Evolutionary conservation across 2,329 filamentous ascomycete species (phyloP).

Genomic region (Ceratocystiopsis brevicomis): DNA sequence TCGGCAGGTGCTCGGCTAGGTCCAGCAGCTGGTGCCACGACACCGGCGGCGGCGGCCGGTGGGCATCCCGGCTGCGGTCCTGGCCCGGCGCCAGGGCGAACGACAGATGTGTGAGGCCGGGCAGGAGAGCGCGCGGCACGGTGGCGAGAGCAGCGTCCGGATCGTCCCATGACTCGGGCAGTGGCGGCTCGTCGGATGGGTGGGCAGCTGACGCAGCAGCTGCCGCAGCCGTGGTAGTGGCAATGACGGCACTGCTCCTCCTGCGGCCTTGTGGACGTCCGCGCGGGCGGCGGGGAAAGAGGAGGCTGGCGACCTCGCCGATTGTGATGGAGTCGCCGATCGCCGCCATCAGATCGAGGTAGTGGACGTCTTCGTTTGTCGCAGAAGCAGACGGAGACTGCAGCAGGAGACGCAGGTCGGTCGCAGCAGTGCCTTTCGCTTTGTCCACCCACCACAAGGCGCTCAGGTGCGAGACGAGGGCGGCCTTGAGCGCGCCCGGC

Average conservation of each 20-base stretch:
- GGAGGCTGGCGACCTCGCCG: slow-evolving; percentile 30
- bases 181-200: slow-evolving; percentile 7
- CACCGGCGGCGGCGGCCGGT: slow-evolving; percentile 9
- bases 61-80: background rate
- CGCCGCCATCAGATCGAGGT: slow-evolving; percentile 35
- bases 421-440: slow-evolving; percentile 23
- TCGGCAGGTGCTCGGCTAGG: slow-evolving; percentile 31
- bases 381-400: slow-evolving; percentile 11
- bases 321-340: slow-evolving; percentile 31
- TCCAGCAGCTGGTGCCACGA: slow-evolving; percentile 41
- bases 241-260: background rate
- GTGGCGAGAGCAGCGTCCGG: slow-evolving; percentile 3
- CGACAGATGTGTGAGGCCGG: slow-evolving; percentile 41
- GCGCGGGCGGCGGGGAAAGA: slow-evolving; percentile 19
- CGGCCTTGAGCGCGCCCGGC: slow-evolving; percentile 31
- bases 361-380: slow-evolving; percentile 27
- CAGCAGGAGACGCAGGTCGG: slow-evolving; percentile 30
- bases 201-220: background rate
- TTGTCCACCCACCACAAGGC: slow-evolving; percentile 18
- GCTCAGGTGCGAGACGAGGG: slow-evolving; percentile 32
- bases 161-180: slow-evolving; percentile 35
- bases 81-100: slow-evolving; percentile 27
- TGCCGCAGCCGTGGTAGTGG: background rate
- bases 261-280: too few species aligned
- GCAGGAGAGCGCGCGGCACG: slow-evolving; percentile 24